Base-by-base conservation (phyloP, 768 basidiomycete genomes). In the Russula virescens region DNA sequence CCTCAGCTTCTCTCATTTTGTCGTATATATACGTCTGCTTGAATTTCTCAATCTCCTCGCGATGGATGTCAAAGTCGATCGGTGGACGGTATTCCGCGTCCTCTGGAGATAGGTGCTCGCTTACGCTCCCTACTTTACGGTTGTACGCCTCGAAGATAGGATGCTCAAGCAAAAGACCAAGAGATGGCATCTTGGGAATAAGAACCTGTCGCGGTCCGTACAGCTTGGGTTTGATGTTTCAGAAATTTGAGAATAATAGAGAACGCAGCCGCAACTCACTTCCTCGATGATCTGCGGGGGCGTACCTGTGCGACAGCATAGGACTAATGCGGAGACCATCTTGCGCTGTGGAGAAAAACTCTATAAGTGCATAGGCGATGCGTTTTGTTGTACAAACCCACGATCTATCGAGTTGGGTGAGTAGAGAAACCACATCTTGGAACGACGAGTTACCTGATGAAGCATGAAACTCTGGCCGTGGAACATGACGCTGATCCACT, bases 391-490 rank as follows among this genome's bases (percentile, higher is more conserved):
- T 63, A 43, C 35, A 25, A 42, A 73, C 78, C 62, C 68, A 84
- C 82, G 65, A 84, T 85, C 81, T 83, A 55, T n/a, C 46, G 65
- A 40, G 64, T 65, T 49, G 10, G 34, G 53, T 49, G 21, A 40
- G 46, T 11, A 58, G 61, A 61, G 35, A 54, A 54, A 40, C 46
- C 2, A 54, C 45, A 23, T n/a, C 26, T 28, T 47, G 57, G 16
- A 9, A 50, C 50, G 67, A 70, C 35, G n/a, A 75, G 80, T 57
- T 69, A 94, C 94, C 80, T 99, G 97, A 73, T 99, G 96, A 58
- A 99, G 76, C 97, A 99, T 98, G 74, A 99, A 99, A 69, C 92
- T 94, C 74, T 99, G 97, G 0, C 96, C 97, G 71, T 98, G 94
- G 72, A 97, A 89, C 63, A 89, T 78, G 21, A 98, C 86, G 49